Percentiles rank a stretch among this genome's conserved stretches.
phyloP scores from a whole-genome alignment of 2,329 filamentous ascomycete species.

The Trichoderma simmonsii region DNA sequence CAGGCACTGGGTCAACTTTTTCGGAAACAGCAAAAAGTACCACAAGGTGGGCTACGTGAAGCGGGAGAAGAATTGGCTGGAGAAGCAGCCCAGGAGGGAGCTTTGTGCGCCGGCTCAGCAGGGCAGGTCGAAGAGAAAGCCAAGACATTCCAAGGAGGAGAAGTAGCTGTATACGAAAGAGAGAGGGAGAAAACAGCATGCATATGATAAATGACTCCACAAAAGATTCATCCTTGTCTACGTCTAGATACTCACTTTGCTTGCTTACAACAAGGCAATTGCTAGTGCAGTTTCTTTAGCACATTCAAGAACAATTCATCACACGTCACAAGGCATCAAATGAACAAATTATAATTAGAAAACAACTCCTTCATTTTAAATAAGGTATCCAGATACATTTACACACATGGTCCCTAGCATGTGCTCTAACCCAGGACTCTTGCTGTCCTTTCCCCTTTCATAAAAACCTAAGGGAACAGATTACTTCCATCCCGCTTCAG shows the following conservation, averaged over 20 bases:
- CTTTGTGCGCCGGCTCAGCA: conserved; percentile 71
- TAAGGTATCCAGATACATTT: conserved; percentile 19
- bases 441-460: conserved; percentile 5
- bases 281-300: not conserved
- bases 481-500: conserved; percentile 8
- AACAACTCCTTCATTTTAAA: conserved; percentile 6
- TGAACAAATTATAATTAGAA: not conserved
- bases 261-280: not conserved
- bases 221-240: not conserved
- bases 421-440: conserved; percentile 14
- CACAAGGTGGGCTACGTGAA: conserved; percentile 72
- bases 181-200: not conserved
- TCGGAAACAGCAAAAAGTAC: conserved; percentile 76
- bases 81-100: conserved; percentile 57
- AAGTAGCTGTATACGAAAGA: not conserved
- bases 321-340: not conserved
- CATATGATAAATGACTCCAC: not conserved
- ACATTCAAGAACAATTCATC: not conserved
- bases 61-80: conserved; percentile 57
- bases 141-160: conserved; percentile 31
- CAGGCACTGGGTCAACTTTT: conserved; percentile 80
- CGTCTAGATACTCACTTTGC: not conserved
- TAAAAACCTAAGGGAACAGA: conserved; percentile 8
- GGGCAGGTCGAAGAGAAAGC: conserved; percentile 44
- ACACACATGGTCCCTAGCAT: conserved; percentile 17